Conservation (phyloP, 441 rosid species). For the Populus hybrid region DNA sequence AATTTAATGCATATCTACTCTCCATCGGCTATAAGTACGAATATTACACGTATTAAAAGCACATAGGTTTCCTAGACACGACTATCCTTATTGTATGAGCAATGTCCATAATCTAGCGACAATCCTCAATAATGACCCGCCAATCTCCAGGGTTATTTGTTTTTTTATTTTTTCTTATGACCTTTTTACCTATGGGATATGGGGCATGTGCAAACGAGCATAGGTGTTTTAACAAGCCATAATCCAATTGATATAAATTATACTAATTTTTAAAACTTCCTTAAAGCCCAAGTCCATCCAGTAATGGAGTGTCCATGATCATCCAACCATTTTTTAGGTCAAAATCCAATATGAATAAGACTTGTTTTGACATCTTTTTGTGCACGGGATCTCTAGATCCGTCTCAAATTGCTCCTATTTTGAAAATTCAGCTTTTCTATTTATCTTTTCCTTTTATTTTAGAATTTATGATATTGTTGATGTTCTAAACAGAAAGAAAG, state of each 20-base stretch:
- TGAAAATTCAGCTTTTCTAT: too few species aligned
- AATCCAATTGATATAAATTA: neutral
- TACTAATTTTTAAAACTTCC: too few species aligned
- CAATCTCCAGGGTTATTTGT: neutral
- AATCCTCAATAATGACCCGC: neutral
- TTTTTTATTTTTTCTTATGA: too few species aligned
- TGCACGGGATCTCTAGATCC: neutral
- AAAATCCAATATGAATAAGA: too few species aligned
- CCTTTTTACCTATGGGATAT: neutral
- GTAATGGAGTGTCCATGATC: neutral
- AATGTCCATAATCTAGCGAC: neutral
- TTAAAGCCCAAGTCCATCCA: too few species aligned
- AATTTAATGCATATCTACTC: neutral
- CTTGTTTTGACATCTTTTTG: neutral
- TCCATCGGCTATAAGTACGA: neutral
- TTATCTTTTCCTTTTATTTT: too few species aligned
- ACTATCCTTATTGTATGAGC: neutral
- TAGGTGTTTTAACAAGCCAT: neutral
- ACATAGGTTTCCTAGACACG: neutral
- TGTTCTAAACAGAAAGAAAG: too few species aligned
- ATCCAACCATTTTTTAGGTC: neutral
- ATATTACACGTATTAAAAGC: neutral
- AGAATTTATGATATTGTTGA: neutral
- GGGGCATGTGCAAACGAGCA: neutral
- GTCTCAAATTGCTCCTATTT: neutral